These are phyloP conservation scores for Rickenella mellea DNA, from an alignment of 768 basidiomycete genomes.

Conservation along the genomic window DNA sequence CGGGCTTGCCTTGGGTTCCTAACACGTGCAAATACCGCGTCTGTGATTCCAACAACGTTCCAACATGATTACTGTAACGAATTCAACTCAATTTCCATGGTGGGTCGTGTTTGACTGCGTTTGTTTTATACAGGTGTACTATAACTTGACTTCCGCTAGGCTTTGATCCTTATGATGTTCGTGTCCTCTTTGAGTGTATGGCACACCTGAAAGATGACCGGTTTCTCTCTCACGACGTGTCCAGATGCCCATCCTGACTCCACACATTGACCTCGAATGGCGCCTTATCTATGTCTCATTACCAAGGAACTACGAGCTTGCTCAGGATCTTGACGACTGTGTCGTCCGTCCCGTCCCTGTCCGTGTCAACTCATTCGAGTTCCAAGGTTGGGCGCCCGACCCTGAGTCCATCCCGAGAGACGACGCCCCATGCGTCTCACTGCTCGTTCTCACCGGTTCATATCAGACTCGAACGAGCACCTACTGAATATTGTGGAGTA, in stretches of 20 bases:
- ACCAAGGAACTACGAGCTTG: slow-evolving; percentile 81
- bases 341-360: slow-evolving; percentile 94
- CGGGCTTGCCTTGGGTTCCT: too few species aligned
- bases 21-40: too few species aligned
- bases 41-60: too few species aligned
- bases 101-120: too few species aligned
- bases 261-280: slow-evolving; percentile 84
- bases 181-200: slow-evolving; percentile 96
- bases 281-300: slow-evolving; percentile 94
- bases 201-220: slow-evolving; percentile 81
- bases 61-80: too few species aligned
- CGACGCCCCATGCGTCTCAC: slow-evolving; percentile 93
- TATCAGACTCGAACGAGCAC: too few species aligned
- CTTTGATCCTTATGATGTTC: slow-evolving; percentile 83
- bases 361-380: slow-evolving; percentile 97
- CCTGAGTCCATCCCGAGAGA: slow-evolving; percentile 77
- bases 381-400: slow-evolving; percentile 79
- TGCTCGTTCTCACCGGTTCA: slow-evolving; percentile 91
- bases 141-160: too few species aligned
- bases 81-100: too few species aligned
- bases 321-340: slow-evolving; percentile 96
- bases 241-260: background rate
- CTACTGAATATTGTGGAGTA: too few species aligned
- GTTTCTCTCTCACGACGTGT: slow-evolving; percentile 9
- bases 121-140: too few species aligned